Evolutionary conservation across 768 basidiomycete species (phyloP), one percentile per base, ranked within the genome.

Genomic region (Rhodocollybia butyracea): DNA sequence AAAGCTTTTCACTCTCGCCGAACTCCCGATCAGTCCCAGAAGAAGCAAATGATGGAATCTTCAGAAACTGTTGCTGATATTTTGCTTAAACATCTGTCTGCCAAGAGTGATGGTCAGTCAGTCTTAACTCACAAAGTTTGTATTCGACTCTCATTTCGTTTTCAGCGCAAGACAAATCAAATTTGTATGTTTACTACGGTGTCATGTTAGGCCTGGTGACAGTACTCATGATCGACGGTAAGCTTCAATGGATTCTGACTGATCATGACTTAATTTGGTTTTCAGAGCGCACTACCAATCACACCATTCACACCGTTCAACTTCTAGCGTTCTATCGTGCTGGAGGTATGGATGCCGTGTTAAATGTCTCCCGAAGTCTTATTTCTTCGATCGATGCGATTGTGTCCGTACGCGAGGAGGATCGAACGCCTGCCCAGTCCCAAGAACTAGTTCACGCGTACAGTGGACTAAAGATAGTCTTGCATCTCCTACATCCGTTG

Each of bases 1-100:
- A 92, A 94, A 71, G 78, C 95, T 68, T 89, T 95, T 69, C 85
- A 91, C 64, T 84, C 84, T 12, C 78, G 91, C 57, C 83, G 93
- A 19, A 91, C 84, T 63, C 81, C 84, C 10, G 94, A 96, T 62
- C 57, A 79, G 3, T 62, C 76, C 15, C 93, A 95, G 66, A 88
- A 82, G 68, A 86, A 88, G 64, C 89, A 91, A 63, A 89, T 94
- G 13, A 64, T 76, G 17, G 81, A 83, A 21, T 83, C 91, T 2
- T 87, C 92, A 0, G 72, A 77, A 46, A 71, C 83, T 17, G 68
- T 99, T 29, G 89, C 94, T 0, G 72, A 80, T 1, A 77, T 95
- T 21, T 79, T 96, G 71, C 70, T 88, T 46, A 75, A 83, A 51
- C 89, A 94, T 66, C 73, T 96, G 24, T 77, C 72, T 36, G 70